Base-by-base conservation (phyloP, 495 filamentous ascomycete genomes). In the Penicillium macrosclerotiorum region DNA sequence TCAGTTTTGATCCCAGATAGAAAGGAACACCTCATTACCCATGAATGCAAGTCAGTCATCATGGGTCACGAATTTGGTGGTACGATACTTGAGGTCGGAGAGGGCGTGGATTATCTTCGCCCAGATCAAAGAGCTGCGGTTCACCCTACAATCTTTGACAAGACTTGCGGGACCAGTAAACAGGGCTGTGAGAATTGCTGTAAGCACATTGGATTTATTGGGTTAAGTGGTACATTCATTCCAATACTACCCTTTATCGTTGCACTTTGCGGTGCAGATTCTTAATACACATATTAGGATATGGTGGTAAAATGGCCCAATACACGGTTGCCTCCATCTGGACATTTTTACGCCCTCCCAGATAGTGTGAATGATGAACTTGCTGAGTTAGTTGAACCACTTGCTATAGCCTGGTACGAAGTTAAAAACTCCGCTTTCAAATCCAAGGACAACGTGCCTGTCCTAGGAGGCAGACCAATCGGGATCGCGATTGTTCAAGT, bases 21-120 rank as follows among this genome's bases (percentile, higher is more conserved):
- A 12, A 48, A 43, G 27, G 73, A 77, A 4, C 81, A 85, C 57
- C 69, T 65, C 1, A 74, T 83, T 35, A 83, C 80, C 8, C 69
- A 72, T 25, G 67, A 77, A 37, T 64, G 59, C 8, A 64, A 73
- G n/a, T 81, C 81, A 1, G 41, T 79, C 25, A 75, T 76, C 2
- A 65, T 84, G 38, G 82, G 81, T 12, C 81, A 85, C 44, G 81
- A 84, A 49, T 80, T 85, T 53, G 67, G 67, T 27, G 82, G 80
- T 13, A 68, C 68, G 0, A 67, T 84, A 11, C 72, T 81, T 32
- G 80, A 81, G 55, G 66, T 83, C 8, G 81, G 81, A 6, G 64
- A 75, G 4, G 75, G 60, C 11, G 72, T 83, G 5, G 64, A 56
- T 0, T 65, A 72, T 37, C 60, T 77, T 40, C 67, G 65, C 42